Conservation (phyloP, 2,329 filamentous ascomycete species). For the Neofusicoccum cordaticola region DNA sequence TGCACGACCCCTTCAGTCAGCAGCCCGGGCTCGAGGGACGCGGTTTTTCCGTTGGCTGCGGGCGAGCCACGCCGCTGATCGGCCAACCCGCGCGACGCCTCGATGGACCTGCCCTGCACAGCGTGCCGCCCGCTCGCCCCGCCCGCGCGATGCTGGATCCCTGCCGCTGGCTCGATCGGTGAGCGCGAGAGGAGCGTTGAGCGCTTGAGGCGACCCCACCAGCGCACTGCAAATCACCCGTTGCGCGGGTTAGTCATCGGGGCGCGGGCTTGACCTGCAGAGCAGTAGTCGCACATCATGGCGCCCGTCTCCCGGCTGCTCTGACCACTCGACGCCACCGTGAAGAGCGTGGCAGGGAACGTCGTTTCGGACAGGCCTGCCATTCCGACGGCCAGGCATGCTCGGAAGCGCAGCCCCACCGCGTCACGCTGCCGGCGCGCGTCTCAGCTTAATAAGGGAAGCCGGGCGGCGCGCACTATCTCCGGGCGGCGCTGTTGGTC, state of each 20-base stretch:
- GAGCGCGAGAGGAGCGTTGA: slow-evolving; percentile 8
- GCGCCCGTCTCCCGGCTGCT: slow-evolving; percentile 17
- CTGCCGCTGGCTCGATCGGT: slow-evolving; percentile 12
- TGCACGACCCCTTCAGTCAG: slow-evolving; percentile 14
- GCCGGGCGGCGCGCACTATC: slow-evolving; percentile 9
- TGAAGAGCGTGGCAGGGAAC: slow-evolving; percentile 13
- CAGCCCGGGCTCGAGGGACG: slow-evolving; percentile 3
- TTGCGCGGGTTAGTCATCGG: slow-evolving; percentile 17
- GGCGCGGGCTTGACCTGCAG: slow-evolving; percentile 12
- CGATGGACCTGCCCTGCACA: slow-evolving; percentile 13
- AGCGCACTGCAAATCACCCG: slow-evolving; percentile 17
- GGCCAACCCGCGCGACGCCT: slow-evolving; percentile 3
- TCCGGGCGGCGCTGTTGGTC: slow-evolving; percentile 1
- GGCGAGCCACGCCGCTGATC: slow-evolving; percentile 14
- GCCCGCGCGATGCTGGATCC: slow-evolving; percentile 9
- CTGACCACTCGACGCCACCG: slow-evolving; percentile 14
- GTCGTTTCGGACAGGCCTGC: slow-evolving; percentile 13
- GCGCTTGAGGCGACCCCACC: slow-evolving; percentile 10
- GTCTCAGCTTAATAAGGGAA: slow-evolving; percentile 15
- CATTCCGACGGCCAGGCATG: slow-evolving; percentile 14
- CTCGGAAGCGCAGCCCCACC: slow-evolving; percentile 15
- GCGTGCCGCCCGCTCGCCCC: slow-evolving; percentile 14
- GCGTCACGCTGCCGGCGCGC: slow-evolving; percentile 8
- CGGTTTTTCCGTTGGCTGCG: slow-evolving; percentile 16
- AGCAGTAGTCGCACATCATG: slow-evolving; percentile 15